Evolutionary conservation across 768 basidiomycete species (phyloP), one percentile per base, ranked within the genome.

Genomic region (Boletellus emodensis): DNA sequence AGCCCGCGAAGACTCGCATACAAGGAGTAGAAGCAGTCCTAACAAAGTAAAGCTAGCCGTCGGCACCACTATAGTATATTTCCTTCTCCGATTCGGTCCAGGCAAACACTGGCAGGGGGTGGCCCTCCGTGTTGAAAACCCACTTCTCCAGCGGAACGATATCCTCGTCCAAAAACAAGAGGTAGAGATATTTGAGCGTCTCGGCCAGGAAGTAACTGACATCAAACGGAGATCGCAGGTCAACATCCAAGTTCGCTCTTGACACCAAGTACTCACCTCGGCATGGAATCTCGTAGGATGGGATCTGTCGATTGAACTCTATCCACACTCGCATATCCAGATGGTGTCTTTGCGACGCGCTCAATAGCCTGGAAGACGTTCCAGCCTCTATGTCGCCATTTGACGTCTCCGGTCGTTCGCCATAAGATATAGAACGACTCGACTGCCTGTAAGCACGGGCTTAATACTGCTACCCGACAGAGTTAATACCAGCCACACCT

Each of bases 361-460:
- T 85, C 77, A 20, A 90, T 76, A 6, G 84, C 79, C 54, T 84
- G 70, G 58, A 86, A 90, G 34, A 90, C 80, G 28, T 61, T 64
- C 85, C 87, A 88, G 2, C 83, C 87, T 44, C 81, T 77, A 40
- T 81, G 75, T 55, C 88, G 75, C 88, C 89, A 90, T 49, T 74
- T 76, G 28, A 62, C 61, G 57, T 90, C 77, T 0, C 84, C 80
- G 2, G 88, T 90, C 8, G 78, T 75, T 40, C 79, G 78, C 82
- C 84, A 90, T 49, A 90, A 63, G 15, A 89, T 58, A 61, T 83
- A 89, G 48, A 90, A 64, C 10, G 83, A 84, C 62, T 90, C 88
- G 4, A 90, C 58, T 7, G 89, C 81, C 87, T 90, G 57, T 9
- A 28, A 30, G 22, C 15, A 22, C 17, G 18, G 26, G 46, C 26